These are phyloP conservation scores for Podospora appendiculata DNA, from an alignment of 495 filamentous ascomycete species.

Conservation along the genomic window DNA sequence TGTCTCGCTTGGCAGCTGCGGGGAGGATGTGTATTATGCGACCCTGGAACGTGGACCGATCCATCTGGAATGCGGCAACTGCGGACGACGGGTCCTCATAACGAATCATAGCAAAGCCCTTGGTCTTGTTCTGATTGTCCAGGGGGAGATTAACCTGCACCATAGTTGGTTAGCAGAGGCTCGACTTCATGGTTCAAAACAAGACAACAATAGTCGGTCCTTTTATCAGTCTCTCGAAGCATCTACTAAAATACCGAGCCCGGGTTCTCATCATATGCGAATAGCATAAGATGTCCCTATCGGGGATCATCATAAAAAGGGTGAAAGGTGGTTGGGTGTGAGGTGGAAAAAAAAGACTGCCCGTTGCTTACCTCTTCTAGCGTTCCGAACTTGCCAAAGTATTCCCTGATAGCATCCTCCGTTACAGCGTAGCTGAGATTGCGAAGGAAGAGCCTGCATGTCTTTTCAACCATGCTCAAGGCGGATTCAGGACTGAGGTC, in stretches of 20 bases:
- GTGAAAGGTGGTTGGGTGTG: neutral
- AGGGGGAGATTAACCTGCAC: conserved; percentile 72
- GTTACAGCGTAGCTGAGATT: conserved; percentile 80
- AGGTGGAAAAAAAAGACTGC: conserved; percentile 14
- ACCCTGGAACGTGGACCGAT: conserved; percentile 82
- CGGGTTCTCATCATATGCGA: conserved; percentile 50
- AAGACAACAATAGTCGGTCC: conserved; percentile 19
- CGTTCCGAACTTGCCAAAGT: conserved; percentile 63
- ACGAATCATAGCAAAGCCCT: conserved; percentile 85
- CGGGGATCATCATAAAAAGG: conserved; percentile 82
- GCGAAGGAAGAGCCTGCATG: conserved; percentile 72
- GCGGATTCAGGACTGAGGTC: conserved; percentile 24
- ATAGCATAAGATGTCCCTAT: conserved; percentile 99
- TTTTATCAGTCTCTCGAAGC: conserved; percentile 43
- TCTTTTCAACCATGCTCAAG: conserved; percentile 44
- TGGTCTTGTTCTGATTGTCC: conserved; percentile 57
- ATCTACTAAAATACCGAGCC: conserved; percentile 61
- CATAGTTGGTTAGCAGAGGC: conserved; percentile 21
- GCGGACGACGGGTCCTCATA: conserved; percentile 63
- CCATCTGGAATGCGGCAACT: conserved; percentile 67
- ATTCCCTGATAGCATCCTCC: conserved; percentile 64
- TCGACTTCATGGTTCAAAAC: conserved; percentile 8
- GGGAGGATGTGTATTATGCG: conserved; percentile 84
- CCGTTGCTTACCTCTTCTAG: conserved; percentile 73
- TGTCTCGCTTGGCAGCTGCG: conserved; percentile 69